Conservation (phyloP, 331 rosid species). For the Arachis monticola region DNA sequence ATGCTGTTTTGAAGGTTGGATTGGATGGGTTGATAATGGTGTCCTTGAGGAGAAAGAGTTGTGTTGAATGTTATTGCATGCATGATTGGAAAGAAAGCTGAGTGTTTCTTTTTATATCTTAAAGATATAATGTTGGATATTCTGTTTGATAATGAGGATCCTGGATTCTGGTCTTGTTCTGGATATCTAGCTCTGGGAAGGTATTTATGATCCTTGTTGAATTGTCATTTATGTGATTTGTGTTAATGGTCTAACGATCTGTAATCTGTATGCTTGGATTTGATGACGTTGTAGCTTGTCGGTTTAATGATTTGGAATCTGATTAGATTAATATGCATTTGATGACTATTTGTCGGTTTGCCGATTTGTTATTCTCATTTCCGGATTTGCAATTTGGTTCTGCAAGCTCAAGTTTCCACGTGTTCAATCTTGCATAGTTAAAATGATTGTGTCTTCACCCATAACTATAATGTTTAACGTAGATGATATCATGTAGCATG, state of each 20-base stretch:
- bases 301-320: not conserved
- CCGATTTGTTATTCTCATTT: not conserved
- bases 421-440: not conserved
- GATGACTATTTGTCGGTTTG: slow-evolving; percentile 1
- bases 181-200: not conserved
- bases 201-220: not conserved
- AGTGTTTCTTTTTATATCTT: not conserved
- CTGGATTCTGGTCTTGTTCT: not conserved
- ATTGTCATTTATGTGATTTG: not conserved
- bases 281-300: not conserved
- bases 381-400: not conserved
- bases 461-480: not conserved
- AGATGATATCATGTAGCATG: not conserved
- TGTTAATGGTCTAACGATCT: not conserved
- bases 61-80: slow-evolving; percentile 1
- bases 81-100: not conserved
- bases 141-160: slow-evolving; percentile 14
- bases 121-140: not conserved
- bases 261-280: not conserved
- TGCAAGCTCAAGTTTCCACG: not conserved
- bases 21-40: not conserved
- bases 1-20: not conserved
- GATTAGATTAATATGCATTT: not conserved
- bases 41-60: not conserved
- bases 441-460: not conserved